Evolutionary conservation across 2,329 filamentous ascomycete genomes (phyloP), one percentile per base, ranked within the genome.

Genomic region (Fusarium solani-melongenae): DNA sequence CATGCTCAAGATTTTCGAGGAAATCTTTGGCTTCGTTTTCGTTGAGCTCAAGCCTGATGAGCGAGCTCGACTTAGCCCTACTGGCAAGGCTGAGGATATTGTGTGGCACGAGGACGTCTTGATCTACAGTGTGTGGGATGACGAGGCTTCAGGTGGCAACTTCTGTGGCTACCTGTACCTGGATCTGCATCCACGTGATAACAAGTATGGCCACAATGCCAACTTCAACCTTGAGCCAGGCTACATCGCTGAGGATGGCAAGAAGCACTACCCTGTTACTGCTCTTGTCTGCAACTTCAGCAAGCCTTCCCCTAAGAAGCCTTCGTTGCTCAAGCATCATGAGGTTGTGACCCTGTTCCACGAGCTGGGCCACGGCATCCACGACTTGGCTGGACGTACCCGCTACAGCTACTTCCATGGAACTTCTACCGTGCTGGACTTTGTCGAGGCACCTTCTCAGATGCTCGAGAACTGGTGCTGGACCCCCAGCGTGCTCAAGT

Each of bases 91-190:
- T 11, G 88, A 90, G 64, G 92, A 94, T 72, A 93, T 95, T 76
- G 86, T 90, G 1, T 96, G 94, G 94, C 94, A 96, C 77, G 89
- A 93, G 72, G 94, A 96, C 76, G 93, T 95, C n/a, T 91, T 93
- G 70, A 82, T 96, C 65, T 96, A 94, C 84, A 92, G 91, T 58
- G 94, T 96, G 9, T 96, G 94, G 93, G 90, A 96, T 77, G 92
- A 95, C 71, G 89, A 90, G 68, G 87, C 86, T 2, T 91, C 93
- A 75, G 93, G 93, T 17, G 86, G 88, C 58, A 90, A 86, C 38
- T 96, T 96, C 77, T 91, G 94, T 8, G 94, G 94, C 44, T 96
- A 96, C 80, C 87, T 96, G 29, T 96, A 96, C 81, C 88, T 96
- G 15, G 94, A 96, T 81, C 87, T 96, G 22, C 92, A 94, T 82